Base-by-base conservation (phyloP, 208 protist species). In the Sergeia podlipaevii region DNA sequence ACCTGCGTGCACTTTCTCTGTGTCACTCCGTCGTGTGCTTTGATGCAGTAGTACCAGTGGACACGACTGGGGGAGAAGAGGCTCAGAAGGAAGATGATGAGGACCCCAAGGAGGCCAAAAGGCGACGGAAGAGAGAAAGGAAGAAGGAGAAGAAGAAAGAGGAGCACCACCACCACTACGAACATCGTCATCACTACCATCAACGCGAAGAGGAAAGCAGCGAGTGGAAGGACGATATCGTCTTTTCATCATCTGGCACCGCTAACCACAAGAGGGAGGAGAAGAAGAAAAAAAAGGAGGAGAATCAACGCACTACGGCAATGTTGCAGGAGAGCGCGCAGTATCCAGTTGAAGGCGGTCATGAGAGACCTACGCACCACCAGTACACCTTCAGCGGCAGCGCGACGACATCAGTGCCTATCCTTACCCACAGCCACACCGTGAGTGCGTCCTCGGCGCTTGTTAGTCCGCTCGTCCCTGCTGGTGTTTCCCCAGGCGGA, bases 11-110 rank as follows among this genome's bases (percentile, higher is more conserved):
- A 42, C 10, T 96, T 4, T 21, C 80, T 0, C 62, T 94, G 23
- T 93, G 86, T 63, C 86, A 96, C 65, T 70, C 60, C 21, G 73
- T 91, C 15, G 80, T 96, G 34, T 91, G 83, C 46, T 93, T 93
- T 58, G 58, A 80, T 0, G 50, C 55, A 7, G 39, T 46, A 65
- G 37, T 20, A 62, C 2, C 33, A 38, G 34, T 59, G 0, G 39
- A 67, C 11, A 23, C 28, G 3, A 28, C 17, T 24, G 21, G 51
- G 24, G n/a, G n/a, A 11, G 29, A 20, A 21, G 21, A 55, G n/a
- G 32, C 20, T 17, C 30, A 28, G 5, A 38, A 8, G 27, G 26
- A 33, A 39, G 36, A 58, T 4, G 28, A 42, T 5, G 30, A 46
- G 23, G 39, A 65, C 32, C 18, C 10, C 17, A 57, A 46, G 13